Conservation (phyloP, 2,329 filamentous ascomycete genomes). For the Fusarium luffae region DNA sequence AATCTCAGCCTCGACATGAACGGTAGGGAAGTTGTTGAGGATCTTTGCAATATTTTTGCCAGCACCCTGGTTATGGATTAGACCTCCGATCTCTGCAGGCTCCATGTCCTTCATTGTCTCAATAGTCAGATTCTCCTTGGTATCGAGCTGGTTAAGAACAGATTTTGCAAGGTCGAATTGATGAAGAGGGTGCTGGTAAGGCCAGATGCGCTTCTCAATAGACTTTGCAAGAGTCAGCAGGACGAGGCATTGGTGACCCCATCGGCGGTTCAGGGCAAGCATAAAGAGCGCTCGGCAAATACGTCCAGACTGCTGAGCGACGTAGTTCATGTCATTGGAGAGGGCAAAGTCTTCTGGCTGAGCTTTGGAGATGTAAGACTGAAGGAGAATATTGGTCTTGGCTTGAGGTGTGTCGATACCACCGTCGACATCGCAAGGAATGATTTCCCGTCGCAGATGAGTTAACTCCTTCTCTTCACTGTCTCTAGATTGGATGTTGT, state of each 20-base stretch:
- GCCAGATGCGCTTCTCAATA: slow-evolving; percentile 96
- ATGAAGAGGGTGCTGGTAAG: slow-evolving; percentile 92
- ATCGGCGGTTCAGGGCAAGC: slow-evolving; percentile 93
- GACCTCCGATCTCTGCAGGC: slow-evolving; percentile 83
- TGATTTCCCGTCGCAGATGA: slow-evolving; percentile 74
- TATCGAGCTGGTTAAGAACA: slow-evolving; percentile 84
- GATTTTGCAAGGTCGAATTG: slow-evolving; percentile 92
- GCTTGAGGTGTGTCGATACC: slow-evolving; percentile 77
- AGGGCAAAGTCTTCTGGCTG: slow-evolving; percentile 94
- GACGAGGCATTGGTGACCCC: slow-evolving; percentile 95
- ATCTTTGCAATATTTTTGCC: slow-evolving; percentile 84
- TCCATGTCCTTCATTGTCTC: slow-evolving; percentile 95
- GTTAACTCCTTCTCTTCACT: slow-evolving; percentile 89
- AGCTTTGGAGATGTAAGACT: slow-evolving; percentile 90
- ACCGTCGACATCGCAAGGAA: slow-evolving; percentile 84
- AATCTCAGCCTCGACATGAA: slow-evolving; percentile 92
- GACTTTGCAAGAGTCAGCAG: slow-evolving; percentile 93
- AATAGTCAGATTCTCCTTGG: slow-evolving; percentile 80
- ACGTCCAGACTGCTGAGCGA: slow-evolving; percentile 93
- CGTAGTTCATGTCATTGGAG: slow-evolving; percentile 90
- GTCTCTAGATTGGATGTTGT: slow-evolving; percentile 94
- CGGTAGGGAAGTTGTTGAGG: slow-evolving; percentile 89
- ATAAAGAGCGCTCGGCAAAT: slow-evolving; percentile 97
- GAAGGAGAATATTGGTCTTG: slow-evolving; percentile 95
- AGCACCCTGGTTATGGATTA: slow-evolving; percentile 92